phyloP scores from a whole-genome alignment of 2,329 filamentous ascomycete genomes.

The Ustulina deusta region DNA sequence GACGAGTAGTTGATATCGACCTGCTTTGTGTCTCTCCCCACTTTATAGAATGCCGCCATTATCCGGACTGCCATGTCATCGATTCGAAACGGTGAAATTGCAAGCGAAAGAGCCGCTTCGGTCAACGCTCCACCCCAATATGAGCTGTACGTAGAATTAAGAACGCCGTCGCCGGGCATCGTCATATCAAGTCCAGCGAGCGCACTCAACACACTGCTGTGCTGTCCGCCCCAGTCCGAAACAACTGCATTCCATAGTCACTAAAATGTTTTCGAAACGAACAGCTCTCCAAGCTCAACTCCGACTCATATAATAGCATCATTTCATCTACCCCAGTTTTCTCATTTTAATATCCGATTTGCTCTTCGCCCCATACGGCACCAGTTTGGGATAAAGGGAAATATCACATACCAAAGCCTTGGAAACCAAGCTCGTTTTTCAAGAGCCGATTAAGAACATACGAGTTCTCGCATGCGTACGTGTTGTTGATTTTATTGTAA shows the following conservation, averaged over 20 bases:
- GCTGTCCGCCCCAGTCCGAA: constrained; percentile 81
- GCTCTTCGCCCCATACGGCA: not conserved
- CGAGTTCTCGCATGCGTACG: constrained; percentile 82
- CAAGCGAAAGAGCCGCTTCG: constrained; percentile 42
- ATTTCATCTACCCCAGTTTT: not conserved
- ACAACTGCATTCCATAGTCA: constrained; percentile 52
- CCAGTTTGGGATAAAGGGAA: not conserved
- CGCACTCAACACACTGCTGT: constrained; percentile 64
- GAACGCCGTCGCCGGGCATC: constrained; percentile 55
- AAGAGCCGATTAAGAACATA: constrained; percentile 79
- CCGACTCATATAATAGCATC: not conserved
- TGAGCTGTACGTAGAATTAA: constrained; percentile 45
- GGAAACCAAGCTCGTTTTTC: constrained; percentile 83
- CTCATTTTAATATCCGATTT: not conserved
- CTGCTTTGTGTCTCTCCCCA: constrained; percentile 64
- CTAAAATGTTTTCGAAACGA: not conserved
- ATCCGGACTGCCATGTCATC: constrained; percentile 90
- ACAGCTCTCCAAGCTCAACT: not conserved
- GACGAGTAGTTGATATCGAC: constrained; percentile 83
- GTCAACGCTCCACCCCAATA: constrained; percentile 47
- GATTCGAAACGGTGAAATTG: constrained; percentile 41
- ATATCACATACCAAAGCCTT: constrained; percentile 72
- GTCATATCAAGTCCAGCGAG: constrained; percentile 59
- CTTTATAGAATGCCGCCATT: constrained; percentile 76
- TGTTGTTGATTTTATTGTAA: constrained; percentile 83